These are phyloP conservation scores for Populus simonii DNA, from an alignment of 345 rosid species.

Conservation along the genomic window DNA sequence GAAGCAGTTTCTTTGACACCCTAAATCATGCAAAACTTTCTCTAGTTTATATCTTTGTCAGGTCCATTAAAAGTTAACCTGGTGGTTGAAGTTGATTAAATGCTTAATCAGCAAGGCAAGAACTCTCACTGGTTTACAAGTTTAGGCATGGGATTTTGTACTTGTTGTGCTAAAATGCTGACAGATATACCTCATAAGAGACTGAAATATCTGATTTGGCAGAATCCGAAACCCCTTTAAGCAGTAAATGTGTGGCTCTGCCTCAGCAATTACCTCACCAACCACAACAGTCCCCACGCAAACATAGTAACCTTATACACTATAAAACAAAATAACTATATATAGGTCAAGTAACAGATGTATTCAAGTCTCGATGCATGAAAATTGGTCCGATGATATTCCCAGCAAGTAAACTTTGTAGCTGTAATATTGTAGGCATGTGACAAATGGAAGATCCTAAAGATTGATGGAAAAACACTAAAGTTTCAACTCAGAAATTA, in stretches of 20 bases:
- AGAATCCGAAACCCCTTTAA: not conserved
- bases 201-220: not conserved
- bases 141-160: not conserved
- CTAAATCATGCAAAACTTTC: not conserved
- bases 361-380: not conserved
- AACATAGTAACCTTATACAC: not conserved
- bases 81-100: not conserved
- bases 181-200: not conserved
- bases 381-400: not conserved
- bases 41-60: not conserved
- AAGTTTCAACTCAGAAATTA: not conserved
- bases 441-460: not conserved
- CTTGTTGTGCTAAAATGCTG: slow-evolving; percentile 14
- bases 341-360: not conserved
- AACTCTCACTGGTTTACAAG: not conserved
- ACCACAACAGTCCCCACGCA: not conserved
- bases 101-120: not conserved
- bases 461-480: not conserved
- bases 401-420: not conserved
- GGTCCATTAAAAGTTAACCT: not conserved
- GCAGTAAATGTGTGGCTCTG: not conserved
- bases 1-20: slow-evolving; percentile 8
- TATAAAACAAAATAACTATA: not conserved
- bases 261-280: not conserved
- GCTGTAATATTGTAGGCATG: not conserved